Base-by-base conservation (phyloP, 164 flowering plant species). In the Buxus sempervirens region DNA sequence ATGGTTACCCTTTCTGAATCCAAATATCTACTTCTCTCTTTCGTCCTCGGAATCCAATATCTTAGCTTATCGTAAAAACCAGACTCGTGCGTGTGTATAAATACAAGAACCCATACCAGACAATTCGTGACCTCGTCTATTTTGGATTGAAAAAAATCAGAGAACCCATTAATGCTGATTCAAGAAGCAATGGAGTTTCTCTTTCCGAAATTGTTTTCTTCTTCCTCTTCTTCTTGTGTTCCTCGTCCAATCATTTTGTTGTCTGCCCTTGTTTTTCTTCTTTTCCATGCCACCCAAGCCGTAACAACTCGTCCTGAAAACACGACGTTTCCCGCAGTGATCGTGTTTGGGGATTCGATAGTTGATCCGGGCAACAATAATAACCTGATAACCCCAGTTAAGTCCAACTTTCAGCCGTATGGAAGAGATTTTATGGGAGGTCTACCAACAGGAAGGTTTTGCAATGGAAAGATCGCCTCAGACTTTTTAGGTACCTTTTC, bases 361-460 rank as follows among this genome's bases (percentile, higher is more conserved):
- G 83, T 78, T 21, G 97, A 91, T 78, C 90, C 69, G 0, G 97
- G 97, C 20, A 91, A 89, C 75, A 89, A 91, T 77, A 91, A 89
- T 67, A 42, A 82, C 49, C 76, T 86, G 0, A 10, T 66, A 67
- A 88, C 95, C 54, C 56, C 84, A 28, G 75, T 87, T 0, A 91
- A 89, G 73, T 77, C 93, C 0, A 80, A 91, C 67, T 86, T 79
- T 79, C 80, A 65, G 54, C 97, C 97, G 41, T 82, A 91, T 73
- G 97, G 97, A 24, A 80, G 94, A 66, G 97, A 91, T 73, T 88
- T 86, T 51, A 26, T 56, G 9, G 60, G 38, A 16, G 88, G 87
- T 58, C 54, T 58, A 54, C 82, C 87, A 22, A 89, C 95, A 28
- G 97, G 97, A 24, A 84, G 97, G 58, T 91, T 89, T 73, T 89